These are phyloP conservation scores for Ophioceras dolichostomum DNA, from an alignment of 2,329 filamentous ascomycete genomes.

Conservation along the genomic window DNA sequence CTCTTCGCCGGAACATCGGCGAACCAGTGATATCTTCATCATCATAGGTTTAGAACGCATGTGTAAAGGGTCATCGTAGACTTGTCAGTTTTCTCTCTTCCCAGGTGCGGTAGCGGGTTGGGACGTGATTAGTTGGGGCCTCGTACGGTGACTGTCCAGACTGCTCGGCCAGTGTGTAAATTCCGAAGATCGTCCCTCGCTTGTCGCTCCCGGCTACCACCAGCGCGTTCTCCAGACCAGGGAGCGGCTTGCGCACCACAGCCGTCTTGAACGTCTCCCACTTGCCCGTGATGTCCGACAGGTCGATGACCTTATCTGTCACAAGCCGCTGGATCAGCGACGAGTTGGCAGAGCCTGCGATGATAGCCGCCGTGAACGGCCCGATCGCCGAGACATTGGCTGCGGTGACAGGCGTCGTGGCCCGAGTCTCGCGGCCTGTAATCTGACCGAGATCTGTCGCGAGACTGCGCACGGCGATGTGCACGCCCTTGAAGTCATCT, in stretches of 20 bases:
- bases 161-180: slow-evolving; percentile 45
- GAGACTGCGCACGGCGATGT: slow-evolving; percentile 19
- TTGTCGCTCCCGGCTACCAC: slow-evolving; percentile 44
- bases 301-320: slow-evolving; percentile 30
- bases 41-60: too few relatives aligned
- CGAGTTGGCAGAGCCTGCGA: slow-evolving; percentile 39
- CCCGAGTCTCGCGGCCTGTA: slow-evolving; percentile 7
- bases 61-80: not conserved
- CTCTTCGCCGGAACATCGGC: slow-evolving; percentile 41
- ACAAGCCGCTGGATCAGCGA: slow-evolving; percentile 32
- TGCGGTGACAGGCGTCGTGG: not conserved
- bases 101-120: not conserved
- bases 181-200: slow-evolving; percentile 41
- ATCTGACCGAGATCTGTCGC: slow-evolving; percentile 16
- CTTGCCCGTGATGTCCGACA: slow-evolving; percentile 30
- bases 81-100: not conserved
- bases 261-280: slow-evolving; percentile 42
- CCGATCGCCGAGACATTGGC: not conserved
- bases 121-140: too few relatives aligned
- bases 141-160: slow-evolving; percentile 44
- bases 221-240: slow-evolving; percentile 15
- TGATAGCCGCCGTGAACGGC: slow-evolving; percentile 24
- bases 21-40: slow-evolving; percentile 41
- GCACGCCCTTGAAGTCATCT: slow-evolving; percentile 17
- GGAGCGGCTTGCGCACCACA: slow-evolving; percentile 21